Evolutionary conservation across 1,284 basidiomycete genomes (phyloP).

Genomic region (Boletellus deceptivus): DNA sequence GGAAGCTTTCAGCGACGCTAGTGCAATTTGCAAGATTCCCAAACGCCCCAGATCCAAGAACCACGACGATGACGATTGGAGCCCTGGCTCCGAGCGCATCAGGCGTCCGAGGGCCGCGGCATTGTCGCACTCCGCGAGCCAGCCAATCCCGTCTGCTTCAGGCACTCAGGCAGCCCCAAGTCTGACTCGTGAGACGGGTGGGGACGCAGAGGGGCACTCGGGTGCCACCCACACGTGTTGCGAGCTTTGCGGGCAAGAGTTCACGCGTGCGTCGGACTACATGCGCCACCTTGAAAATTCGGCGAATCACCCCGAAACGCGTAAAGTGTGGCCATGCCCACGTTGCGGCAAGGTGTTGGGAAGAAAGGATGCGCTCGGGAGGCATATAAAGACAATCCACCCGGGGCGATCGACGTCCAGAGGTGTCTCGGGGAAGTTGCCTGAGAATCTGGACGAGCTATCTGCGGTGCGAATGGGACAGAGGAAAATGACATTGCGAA

Average conservation of each 20-base stretch:
- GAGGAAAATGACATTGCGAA: slow-evolving; percentile 1
- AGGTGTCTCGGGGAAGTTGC: background rate
- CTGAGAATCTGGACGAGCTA: background rate
- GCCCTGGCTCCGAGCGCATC: slow-evolving; percentile 8
- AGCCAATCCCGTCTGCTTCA: background rate
- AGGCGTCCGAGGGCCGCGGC: slow-evolving; percentile 7
- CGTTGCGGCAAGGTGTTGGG: slow-evolving; percentile 18
- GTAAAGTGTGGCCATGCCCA: slow-evolving; percentile 27
- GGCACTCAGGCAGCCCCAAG: background rate
- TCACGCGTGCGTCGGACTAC: slow-evolving; percentile 24
- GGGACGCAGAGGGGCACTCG: background rate
- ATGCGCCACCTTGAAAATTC: slow-evolving; percentile 27
- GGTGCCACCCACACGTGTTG: slow-evolving; percentile 12
- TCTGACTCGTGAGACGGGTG: background rate
- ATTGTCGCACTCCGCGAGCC: background rate
- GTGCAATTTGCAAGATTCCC: background rate
- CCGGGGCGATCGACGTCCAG: slow-evolving; percentile 4
- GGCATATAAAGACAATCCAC: slow-evolving; percentile 24
- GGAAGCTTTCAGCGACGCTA: slow-evolving; percentile 1
- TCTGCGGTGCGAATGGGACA: slow-evolving; percentile 6
- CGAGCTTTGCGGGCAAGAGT: slow-evolving; percentile 15
- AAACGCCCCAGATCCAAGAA: slow-evolving; percentile 16
- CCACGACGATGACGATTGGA: slow-evolving; percentile 30
- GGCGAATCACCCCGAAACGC: slow-evolving; percentile 24
- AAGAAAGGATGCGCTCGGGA: slow-evolving; percentile 23